Evolutionary conservation across 2,329 filamentous ascomycete species (phyloP).

Genomic region (Trichoderma breve): DNA sequence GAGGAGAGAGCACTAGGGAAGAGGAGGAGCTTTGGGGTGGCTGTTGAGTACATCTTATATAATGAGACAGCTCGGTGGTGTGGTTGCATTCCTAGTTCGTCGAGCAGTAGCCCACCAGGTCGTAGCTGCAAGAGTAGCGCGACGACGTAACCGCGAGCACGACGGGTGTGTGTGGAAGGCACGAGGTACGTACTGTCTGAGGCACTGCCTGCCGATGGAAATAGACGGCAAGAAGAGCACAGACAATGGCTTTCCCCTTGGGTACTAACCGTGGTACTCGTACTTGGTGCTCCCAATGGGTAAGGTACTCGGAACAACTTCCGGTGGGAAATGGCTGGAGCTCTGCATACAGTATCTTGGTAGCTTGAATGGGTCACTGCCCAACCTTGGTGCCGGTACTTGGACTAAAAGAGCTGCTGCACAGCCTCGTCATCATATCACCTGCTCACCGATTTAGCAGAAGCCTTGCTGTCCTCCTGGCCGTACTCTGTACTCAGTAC

Average conservation of each 20-base stretch:
- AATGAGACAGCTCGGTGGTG: background rate
- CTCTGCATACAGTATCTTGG: background rate
- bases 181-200: background rate
- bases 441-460: constrained; percentile 4
- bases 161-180: background rate
- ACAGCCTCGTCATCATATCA: constrained; percentile 12
- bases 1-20: background rate
- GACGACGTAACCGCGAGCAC: background rate
- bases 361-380: background rate
- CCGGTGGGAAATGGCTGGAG: background rate
- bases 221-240: background rate
- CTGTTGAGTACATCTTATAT: constrained; percentile 9
- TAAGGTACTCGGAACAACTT: background rate
- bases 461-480: background rate
- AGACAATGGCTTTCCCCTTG: background rate
- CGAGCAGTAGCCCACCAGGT: background rate
- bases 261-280: background rate
- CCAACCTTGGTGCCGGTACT: background rate
- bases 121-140: background rate
- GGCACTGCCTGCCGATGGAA: background rate
- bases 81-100: background rate
- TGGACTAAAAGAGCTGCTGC: background rate
- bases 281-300: background rate
- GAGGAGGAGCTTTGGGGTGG: background rate
- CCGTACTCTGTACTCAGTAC: background rate